A percentile compares a stretch with the other conserved stretches of the same genome.
Conservation (phyloP, 768 basidiomycete species). For the Lentinus brumalis region DNA sequence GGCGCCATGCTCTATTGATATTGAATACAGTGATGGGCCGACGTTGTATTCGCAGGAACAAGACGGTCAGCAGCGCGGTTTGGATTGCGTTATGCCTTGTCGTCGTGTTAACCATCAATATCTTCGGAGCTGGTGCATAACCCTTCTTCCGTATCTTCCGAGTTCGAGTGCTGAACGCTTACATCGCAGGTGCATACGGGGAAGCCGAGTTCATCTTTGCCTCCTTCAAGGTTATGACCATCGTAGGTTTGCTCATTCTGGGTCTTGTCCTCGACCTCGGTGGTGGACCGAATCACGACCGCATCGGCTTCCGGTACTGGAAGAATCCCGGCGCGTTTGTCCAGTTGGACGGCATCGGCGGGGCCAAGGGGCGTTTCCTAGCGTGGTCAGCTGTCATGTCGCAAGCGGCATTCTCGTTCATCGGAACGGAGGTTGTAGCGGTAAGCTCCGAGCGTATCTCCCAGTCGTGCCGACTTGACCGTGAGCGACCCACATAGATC, state of each 20-base stretch:
- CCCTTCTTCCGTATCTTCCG: background rate
- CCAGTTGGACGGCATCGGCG: conserved; percentile 41
- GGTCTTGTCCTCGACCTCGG: conserved; percentile 59
- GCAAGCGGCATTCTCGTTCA: conserved; percentile 62
- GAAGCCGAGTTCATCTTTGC: conserved; percentile 55
- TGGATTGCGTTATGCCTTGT: conserved; percentile 57
- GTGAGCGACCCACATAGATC: conserved; percentile 26
- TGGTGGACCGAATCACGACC: conserved; percentile 55
- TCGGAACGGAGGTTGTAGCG: conserved; percentile 57
- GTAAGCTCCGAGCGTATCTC: conserved; percentile 18
- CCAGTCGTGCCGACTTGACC: conserved; percentile 8
- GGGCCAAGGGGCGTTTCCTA: conserved; percentile 53
- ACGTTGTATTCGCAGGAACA: conserved; percentile 10
- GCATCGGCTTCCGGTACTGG: conserved; percentile 53
- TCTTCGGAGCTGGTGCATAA: conserved; percentile 40
- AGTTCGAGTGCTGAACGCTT: background rate
- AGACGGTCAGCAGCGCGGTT: conserved; percentile 42
- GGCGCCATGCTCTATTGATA: too few species aligned
- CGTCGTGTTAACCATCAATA: conserved; percentile 50
- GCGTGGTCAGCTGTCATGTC: conserved; percentile 53
- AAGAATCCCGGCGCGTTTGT: conserved; percentile 60
- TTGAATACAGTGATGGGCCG: background rate
- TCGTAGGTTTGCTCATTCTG: conserved; percentile 46
- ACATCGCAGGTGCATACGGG: conserved; percentile 40
- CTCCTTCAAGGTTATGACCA: conserved; percentile 55